phyloP scores from a whole-genome alignment of 208 protist genomes.

The Trypanosoma vivax region DNA sequence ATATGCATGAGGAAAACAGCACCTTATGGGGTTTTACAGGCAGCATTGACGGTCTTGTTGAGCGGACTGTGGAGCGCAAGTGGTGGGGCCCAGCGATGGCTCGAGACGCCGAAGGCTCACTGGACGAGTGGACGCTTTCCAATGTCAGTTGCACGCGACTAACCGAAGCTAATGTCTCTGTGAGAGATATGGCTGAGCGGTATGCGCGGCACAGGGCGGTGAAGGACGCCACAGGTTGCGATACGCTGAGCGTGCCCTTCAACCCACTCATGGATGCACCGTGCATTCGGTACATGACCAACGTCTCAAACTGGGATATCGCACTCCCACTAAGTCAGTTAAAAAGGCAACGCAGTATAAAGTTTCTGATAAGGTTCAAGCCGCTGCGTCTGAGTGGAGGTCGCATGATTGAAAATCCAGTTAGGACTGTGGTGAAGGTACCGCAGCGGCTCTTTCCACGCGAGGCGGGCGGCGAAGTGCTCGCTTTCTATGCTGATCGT shows the following conservation, averaged over 20 bases:
- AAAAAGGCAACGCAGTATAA: slow-evolving; percentile 24
- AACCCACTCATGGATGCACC: slow-evolving; percentile 13
- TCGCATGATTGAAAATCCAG: slow-evolving; percentile 3
- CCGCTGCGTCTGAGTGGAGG: not conserved
- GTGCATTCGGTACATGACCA: slow-evolving; percentile 23
- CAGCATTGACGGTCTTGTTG: slow-evolving; percentile 18
- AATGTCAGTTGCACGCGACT: slow-evolving; percentile 9
- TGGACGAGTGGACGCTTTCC: slow-evolving; percentile 14
- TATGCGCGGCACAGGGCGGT: slow-evolving; percentile 8
- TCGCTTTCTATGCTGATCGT: slow-evolving; percentile 24
- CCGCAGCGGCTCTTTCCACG: slow-evolving; percentile 21
- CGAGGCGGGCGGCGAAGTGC: slow-evolving; percentile 21
- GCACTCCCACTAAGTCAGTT: slow-evolving; percentile 18
- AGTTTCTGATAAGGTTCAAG: slow-evolving; percentile 24
- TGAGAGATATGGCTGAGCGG: slow-evolving; percentile 1
- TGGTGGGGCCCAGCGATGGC: slow-evolving; percentile 17
- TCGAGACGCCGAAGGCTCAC: slow-evolving; percentile 4
- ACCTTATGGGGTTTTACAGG: slow-evolving; percentile 12
- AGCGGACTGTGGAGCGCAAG: not conserved
- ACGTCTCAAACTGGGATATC: slow-evolving; percentile 23
- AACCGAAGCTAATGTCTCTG: not conserved
- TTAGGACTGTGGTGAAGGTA: slow-evolving; percentile 28
- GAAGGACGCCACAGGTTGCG: slow-evolving; percentile 23
- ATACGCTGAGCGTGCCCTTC: slow-evolving; percentile 30
- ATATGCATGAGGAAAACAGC: slow-evolving; percentile 8